Conservation (phyloP, 768 basidiomycete species). For the Dacryopinax spathularia region DNA sequence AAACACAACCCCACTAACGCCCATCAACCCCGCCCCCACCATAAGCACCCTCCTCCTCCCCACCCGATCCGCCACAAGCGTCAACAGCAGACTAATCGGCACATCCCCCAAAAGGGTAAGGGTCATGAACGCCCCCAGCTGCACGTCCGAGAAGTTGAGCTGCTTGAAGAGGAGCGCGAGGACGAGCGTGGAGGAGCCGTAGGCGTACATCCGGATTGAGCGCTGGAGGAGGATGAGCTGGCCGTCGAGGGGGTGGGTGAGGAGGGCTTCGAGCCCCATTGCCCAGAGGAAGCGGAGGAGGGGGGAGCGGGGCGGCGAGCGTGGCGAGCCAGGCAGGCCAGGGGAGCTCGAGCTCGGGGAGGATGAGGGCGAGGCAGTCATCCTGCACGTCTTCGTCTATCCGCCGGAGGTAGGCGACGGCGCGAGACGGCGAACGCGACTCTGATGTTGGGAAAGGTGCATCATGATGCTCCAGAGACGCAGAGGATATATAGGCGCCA, state of each 20-base stretch:
- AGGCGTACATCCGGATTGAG: neutral
- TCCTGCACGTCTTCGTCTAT: neutral
- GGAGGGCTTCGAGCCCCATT: neutral
- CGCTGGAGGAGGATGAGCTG: neutral
- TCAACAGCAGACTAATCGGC: conserved; percentile 15
- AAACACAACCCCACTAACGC: conserved; percentile 15
- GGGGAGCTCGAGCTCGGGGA: too few species aligned
- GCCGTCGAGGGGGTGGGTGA: neutral
- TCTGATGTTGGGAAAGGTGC: neutral
- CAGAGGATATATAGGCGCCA: too few species aligned
- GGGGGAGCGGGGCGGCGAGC: neutral
- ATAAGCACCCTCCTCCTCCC: conserved; percentile 18
- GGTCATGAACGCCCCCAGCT: conserved; percentile 20
- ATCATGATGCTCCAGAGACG: too few species aligned
- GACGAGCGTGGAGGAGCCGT: conserved; percentile 16
- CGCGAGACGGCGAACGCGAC: neutral
- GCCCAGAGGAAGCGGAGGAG: neutral
- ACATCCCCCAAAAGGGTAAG: conserved; percentile 22
- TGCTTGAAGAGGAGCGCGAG: conserved; percentile 18
- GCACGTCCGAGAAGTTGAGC: conserved; percentile 16
- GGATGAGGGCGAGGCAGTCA: neutral
- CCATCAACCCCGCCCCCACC: conserved; percentile 18
- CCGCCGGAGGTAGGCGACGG: neutral
- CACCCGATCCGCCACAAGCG: conserved; percentile 17
- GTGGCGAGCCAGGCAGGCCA: too few species aligned